Conservation (phyloP, 805 yeast species). For the Ogataea parapolymorpha region DNA sequence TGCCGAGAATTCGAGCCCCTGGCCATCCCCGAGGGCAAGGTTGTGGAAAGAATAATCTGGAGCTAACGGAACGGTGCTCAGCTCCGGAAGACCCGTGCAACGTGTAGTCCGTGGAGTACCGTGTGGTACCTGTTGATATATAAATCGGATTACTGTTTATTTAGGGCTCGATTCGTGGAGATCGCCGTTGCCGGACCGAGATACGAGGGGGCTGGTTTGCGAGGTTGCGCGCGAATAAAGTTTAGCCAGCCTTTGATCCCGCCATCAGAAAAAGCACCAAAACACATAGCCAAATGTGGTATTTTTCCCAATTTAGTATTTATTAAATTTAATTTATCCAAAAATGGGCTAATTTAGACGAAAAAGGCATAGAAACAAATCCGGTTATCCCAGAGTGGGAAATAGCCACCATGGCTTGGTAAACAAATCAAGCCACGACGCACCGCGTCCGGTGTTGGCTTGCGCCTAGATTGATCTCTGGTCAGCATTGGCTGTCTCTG, state of each 20-base stretch:
- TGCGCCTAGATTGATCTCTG: neutral
- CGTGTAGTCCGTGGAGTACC: too few relatives aligned
- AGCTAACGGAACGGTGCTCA: slow-evolving; percentile 1
- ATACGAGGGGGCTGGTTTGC: neutral
- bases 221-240: neutral
- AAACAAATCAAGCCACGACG: neutral
- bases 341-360: neutral
- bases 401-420: neutral
- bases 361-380: neutral
- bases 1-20: slow-evolving; percentile 15
- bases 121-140: too few relatives aligned
- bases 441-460: neutral
- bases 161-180: neutral
- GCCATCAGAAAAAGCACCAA: neutral
- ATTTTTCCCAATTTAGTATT: neutral
- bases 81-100: neutral
- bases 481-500: too few relatives aligned
- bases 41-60: slow-evolving; percentile 21
- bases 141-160: too few relatives aligned
- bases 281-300: neutral
- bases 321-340: neutral
- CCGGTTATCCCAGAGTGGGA: neutral
- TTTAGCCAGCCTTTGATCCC: neutral
- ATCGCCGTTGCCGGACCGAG: neutral
- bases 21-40: slow-evolving; percentile 22